Conservation (phyloP, 2,329 filamentous ascomycete species). For the Aotearoamyces nothofagi region DNA sequence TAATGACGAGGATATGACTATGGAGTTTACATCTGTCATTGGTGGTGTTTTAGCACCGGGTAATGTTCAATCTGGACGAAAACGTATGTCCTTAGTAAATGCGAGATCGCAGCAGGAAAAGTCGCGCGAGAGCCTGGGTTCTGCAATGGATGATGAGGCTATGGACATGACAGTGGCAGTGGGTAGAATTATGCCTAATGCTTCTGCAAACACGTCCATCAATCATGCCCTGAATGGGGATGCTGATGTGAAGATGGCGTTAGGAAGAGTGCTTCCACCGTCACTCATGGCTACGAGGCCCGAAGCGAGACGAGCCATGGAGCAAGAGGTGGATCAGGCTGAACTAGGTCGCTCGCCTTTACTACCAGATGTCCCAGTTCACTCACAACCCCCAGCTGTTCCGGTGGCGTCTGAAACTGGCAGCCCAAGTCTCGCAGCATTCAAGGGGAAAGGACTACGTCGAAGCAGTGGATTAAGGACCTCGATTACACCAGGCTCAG, state of each 20-base stretch:
- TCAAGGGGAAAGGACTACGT: conserved; percentile 32
- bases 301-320: conserved; percentile 40
- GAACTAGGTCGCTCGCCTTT: conserved; percentile 31
- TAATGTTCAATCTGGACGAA: conserved; percentile 17
- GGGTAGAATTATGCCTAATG: conserved; percentile 25
- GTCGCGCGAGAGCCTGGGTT: conserved; percentile 22
- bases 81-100: too few species aligned
- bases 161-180: conserved; percentile 38
- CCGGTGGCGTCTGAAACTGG: conserved; percentile 30
- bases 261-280: conserved; percentile 36
- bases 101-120: conserved; percentile 5
- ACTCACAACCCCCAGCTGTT: conserved; percentile 19
- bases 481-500: conserved; percentile 25
- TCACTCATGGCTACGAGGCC: conserved; percentile 24
- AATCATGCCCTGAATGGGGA: conserved; percentile 27
- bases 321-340: conserved; percentile 37
- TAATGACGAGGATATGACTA: conserved; percentile 56
- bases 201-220: conserved; percentile 15
- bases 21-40: conserved; percentile 59
- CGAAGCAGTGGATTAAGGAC: conserved; percentile 29
- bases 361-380: conserved; percentile 10
- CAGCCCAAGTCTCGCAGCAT: conserved; percentile 38
- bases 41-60: conserved; percentile 32
- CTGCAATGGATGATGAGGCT: conserved; percentile 16
- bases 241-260: conserved; percentile 49